These are phyloP conservation scores for Globisporangium middletonii DNA, from an alignment of 352 stramenopile genomes.

Conservation along the genomic window DNA sequence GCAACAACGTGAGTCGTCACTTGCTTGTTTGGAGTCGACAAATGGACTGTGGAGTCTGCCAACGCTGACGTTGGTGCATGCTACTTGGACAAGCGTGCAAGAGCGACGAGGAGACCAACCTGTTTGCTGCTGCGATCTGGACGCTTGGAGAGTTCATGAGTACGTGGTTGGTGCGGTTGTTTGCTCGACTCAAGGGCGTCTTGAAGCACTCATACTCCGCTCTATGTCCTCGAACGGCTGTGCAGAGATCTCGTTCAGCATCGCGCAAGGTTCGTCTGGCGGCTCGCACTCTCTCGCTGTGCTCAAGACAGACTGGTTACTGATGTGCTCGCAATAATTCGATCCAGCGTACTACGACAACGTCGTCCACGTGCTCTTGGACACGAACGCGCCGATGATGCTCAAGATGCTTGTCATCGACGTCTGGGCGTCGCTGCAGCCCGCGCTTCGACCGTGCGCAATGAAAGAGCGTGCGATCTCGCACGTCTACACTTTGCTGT, in stretches of 20 bases:
- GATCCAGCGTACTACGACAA: neutral
- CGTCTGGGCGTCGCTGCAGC: conserved; percentile 10
- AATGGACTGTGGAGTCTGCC: too few species aligned
- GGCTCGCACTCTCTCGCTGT: neutral
- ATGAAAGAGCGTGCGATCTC: conserved; percentile 6
- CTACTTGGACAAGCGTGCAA: neutral
- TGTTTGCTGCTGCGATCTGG: conserved; percentile 6
- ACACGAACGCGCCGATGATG: neutral
- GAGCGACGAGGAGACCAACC: neutral
- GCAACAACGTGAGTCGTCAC: neutral
- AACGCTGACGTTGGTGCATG: too few species aligned
- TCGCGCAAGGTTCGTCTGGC: neutral
- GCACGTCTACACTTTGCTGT: conserved; percentile 3
- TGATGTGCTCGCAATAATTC: neutral
- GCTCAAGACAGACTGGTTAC: neutral
- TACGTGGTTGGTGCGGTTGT: neutral
- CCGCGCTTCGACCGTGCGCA: conserved; percentile 3
- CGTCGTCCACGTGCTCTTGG: neutral
- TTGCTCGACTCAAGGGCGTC: neutral
- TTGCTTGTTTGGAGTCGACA: neutral
- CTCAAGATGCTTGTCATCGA: conserved; percentile 5
- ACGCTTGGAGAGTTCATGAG: conserved; percentile 16
- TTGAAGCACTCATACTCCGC: too few species aligned
- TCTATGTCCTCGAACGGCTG: too few species aligned
- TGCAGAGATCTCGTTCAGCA: conserved; percentile 3